Conservation (phyloP, 805 yeast genomes). For the Pachysolen tannophilus region DNA sequence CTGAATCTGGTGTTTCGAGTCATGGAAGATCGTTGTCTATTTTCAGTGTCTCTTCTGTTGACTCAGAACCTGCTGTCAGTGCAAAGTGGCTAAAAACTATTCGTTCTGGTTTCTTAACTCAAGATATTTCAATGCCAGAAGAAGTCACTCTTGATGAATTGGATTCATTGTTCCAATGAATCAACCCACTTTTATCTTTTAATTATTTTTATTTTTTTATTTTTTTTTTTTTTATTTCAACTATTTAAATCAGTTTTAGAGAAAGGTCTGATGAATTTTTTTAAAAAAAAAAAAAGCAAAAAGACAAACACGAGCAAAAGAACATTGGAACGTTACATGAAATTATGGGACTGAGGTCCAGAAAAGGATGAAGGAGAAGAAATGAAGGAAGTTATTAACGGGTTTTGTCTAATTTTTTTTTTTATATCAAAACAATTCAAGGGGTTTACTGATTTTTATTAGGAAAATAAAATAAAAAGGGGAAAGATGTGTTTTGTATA, state of each 20-base stretch:
- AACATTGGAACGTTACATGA: too few relatives aligned
- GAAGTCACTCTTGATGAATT: constrained; percentile 66
- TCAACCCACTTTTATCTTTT: neutral
- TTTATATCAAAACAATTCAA: too few relatives aligned
- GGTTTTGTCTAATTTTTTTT: too few relatives aligned
- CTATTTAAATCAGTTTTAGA: neutral
- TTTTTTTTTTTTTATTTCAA: neutral
- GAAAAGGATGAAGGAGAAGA: too few relatives aligned
- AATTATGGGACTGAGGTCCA: too few relatives aligned
- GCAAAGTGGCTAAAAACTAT: constrained; percentile 67
- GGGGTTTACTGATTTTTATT: too few relatives aligned
- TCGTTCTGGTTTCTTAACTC: constrained; percentile 67
- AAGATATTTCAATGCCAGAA: constrained; percentile 76
- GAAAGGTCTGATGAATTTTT: neutral
- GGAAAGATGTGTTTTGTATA: too few relatives aligned
- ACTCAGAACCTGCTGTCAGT: too few relatives aligned
- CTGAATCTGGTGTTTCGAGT: constrained; percentile 17
- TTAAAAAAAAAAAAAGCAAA: neutral
- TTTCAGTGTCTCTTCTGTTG: constrained; percentile 7
- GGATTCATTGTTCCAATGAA: constrained; percentile 36
- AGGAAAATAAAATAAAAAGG: too few relatives aligned
- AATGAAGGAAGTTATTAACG: too few relatives aligned
- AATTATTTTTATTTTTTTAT: neutral
- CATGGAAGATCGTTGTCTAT: constrained; percentile 4
- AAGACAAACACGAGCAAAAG: too few relatives aligned